Conservation (phyloP, 306 rosid genomes). For the Hippophae gyantsensis region DNA sequence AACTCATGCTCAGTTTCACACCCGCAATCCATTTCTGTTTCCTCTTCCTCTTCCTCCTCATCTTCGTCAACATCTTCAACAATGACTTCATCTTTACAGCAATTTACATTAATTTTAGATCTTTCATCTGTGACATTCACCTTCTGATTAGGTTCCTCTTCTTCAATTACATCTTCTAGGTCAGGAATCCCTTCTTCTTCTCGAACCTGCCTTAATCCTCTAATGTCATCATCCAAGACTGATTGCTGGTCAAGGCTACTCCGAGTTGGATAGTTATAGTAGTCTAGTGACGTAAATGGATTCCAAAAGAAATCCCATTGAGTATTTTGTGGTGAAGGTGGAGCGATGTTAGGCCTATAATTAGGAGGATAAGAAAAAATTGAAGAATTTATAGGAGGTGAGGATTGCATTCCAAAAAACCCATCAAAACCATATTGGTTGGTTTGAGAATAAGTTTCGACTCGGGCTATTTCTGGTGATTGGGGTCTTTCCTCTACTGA, state of each 20-base stretch:
- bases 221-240: conserved; percentile 48
- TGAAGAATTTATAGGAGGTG: conserved; percentile 49
- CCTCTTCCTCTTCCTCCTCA: conserved; percentile 35
- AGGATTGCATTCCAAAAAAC: conserved; percentile 46
- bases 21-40: conserved; percentile 21
- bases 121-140: conserved; percentile 37
- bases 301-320: conserved; percentile 97
- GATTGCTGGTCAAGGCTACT: conserved; percentile 34
- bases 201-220: conserved; percentile 62
- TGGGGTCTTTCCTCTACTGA: conserved; percentile 73
- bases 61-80: conserved; percentile 61
- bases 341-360: conserved; percentile 47
- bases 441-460: conserved; percentile 52
- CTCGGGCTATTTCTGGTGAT: conserved; percentile 57
- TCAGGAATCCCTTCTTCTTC: conserved; percentile 94
- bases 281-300: conserved; percentile 73
- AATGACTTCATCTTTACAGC: conserved; percentile 40
- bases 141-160: conserved; percentile 32
- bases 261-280: conserved; percentile 57
- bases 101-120: conserved; percentile 25
- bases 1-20: conserved; percentile 24
- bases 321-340: conserved; percentile 61
- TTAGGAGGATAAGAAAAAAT: conserved; percentile 57
- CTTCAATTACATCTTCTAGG: conserved; percentile 55
- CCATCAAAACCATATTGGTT: conserved; percentile 54